Evolutionary conservation across 106 monocot genomes (phyloP).

Genomic region (Platanthera guangdongensis): DNA sequence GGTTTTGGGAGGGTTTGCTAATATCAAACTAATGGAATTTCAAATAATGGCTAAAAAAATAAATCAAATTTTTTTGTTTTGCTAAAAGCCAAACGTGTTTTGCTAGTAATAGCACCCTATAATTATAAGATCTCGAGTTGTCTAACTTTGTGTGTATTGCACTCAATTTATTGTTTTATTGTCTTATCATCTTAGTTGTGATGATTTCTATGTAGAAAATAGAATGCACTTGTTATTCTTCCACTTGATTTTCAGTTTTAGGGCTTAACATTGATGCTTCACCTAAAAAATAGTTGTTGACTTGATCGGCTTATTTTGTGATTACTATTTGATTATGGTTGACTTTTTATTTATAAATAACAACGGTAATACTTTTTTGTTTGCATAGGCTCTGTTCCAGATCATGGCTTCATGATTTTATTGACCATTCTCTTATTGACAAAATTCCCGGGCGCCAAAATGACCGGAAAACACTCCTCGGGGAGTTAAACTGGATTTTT

Average conservation of each 20-base stretch:
- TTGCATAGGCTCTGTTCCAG: conserved; percentile 76
- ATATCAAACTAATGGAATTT: too few relatives aligned
- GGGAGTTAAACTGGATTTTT: conserved; percentile 98
- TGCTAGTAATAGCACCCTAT: neutral
- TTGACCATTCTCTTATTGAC: conserved; percentile 70
- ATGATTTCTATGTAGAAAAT: neutral
- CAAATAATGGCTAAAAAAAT: too few relatives aligned
- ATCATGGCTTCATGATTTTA: conserved; percentile 68
- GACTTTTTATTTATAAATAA: conserved; percentile 1
- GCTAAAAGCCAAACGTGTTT: too few relatives aligned
- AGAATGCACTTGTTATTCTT: neutral
- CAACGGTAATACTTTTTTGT: conserved; percentile 8
- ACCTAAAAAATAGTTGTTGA: neutral
- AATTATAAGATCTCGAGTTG: neutral
- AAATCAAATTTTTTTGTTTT: too few relatives aligned
- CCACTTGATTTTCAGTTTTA: conserved; percentile 1
- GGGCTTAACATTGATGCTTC: neutral
- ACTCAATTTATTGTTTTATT: neutral
- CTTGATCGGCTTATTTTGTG: neutral
- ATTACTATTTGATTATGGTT: neutral
- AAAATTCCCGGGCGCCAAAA: conserved; percentile 94
- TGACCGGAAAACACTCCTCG: conserved; percentile 95
- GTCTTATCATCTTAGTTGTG: neutral
- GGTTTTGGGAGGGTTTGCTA: too few relatives aligned
- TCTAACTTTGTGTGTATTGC: neutral